Conservation (phyloP, 169 alveolate species). For the Plasmodium blacklocki region DNA sequence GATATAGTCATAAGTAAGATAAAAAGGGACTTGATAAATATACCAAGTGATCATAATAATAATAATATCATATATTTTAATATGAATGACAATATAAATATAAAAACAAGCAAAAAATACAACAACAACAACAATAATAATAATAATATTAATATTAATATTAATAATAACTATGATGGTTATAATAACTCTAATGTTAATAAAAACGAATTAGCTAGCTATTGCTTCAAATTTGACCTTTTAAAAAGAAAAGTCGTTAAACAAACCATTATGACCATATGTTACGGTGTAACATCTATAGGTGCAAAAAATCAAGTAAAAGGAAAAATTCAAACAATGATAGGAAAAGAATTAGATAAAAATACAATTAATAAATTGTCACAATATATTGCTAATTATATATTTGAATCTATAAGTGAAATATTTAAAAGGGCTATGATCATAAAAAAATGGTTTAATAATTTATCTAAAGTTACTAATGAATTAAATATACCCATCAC, state of each 20-base stretch:
- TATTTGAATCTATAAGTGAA: conserved; percentile 94
- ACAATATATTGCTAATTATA: conserved; percentile 90
- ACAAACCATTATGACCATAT: conserved; percentile 99
- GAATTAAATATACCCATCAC: conserved; percentile 93
- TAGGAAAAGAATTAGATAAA: conserved; percentile 67
- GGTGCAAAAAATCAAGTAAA: conserved; percentile 90
- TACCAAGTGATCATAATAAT: not conserved
- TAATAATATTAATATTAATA: conserved; percentile 14
- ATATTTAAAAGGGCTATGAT: conserved; percentile 95
- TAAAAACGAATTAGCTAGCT: conserved; percentile 73
- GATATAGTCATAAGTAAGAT: conserved; percentile 82
- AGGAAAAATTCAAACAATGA: conserved; percentile 43
- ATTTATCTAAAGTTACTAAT: conserved; percentile 92
- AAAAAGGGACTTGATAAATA: conserved; percentile 44
- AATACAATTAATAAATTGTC: conserved; percentile 75
- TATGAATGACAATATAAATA: too few species aligned
- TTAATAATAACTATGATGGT: not conserved
- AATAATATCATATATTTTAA: not conserved
- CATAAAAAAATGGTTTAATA: conserved; percentile 95
- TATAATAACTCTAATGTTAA: conserved; percentile 37
- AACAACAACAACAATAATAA: not conserved
- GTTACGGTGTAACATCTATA: conserved; percentile 97
- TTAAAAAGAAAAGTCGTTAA: conserved; percentile 95
- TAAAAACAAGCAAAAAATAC: too few species aligned
- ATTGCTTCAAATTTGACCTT: conserved; percentile 85